Percentiles rank a stretch among this genome's conserved stretches.
Evolutionary conservation across 2,329 filamentous ascomycete species (phyloP).

Genomic region (Neonectria faginata): DNA sequence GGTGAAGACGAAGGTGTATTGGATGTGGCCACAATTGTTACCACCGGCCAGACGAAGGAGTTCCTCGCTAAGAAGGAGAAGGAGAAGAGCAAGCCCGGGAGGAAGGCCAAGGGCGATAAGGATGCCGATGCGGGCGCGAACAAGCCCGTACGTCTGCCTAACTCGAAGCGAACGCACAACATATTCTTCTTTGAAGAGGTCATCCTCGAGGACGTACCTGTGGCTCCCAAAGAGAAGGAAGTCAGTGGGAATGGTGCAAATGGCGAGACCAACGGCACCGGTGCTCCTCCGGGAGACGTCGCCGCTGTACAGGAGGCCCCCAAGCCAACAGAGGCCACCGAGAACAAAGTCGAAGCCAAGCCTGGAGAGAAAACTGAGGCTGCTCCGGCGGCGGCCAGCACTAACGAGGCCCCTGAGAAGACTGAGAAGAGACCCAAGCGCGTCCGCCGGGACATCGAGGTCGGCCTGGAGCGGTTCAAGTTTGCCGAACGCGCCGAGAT

Average conservation of each 20-base stretch:
- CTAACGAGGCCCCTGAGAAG: conserved; percentile 46
- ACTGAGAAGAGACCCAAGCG: conserved; percentile 64
- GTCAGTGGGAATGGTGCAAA: conserved; percentile 32
- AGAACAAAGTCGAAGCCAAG: conserved; percentile 40
- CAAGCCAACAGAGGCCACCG: conserved; percentile 40
- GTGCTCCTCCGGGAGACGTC: conserved; percentile 24
- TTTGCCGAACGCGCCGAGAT: conserved; percentile 78
- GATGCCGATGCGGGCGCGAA: conserved; percentile 65
- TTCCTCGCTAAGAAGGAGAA: conserved; percentile 87
- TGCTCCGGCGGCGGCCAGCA: conserved; percentile 27
- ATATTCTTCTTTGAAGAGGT: conserved; percentile 81
- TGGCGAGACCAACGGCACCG: conserved; percentile 33
- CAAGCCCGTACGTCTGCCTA: conserved; percentile 73
- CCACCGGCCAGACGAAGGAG: conserved; percentile 82
- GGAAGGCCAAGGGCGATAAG: conserved; percentile 63
- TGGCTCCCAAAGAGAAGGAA: conserved; percentile 50
- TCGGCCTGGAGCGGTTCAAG: conserved; percentile 80
- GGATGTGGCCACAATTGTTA: conserved; percentile 87
- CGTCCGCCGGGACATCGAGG: conserved; percentile 76
- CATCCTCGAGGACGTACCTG: conserved; percentile 63
- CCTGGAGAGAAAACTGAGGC: conserved; percentile 39
- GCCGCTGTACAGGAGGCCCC: conserved; percentile 39
- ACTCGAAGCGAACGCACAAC: conserved; percentile 76
- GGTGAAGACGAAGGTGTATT: conserved; percentile 77
- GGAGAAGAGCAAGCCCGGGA: conserved; percentile 70